These are phyloP conservation scores for Podaxis carcinomalis DNA, from an alignment of 768 basidiomycete genomes.

Conservation along the genomic window DNA sequence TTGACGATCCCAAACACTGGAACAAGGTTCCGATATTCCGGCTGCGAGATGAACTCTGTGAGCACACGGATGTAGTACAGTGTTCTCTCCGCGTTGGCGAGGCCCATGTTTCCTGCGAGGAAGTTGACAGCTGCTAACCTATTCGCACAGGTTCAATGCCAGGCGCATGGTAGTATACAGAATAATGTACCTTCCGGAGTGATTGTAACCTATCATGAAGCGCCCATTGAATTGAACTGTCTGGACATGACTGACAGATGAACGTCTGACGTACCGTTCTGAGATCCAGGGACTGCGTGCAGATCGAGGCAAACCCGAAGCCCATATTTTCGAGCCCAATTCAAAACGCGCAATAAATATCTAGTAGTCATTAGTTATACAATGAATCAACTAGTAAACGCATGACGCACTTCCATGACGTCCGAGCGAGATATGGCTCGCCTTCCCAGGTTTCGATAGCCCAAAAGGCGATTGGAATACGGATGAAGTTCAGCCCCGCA, in stretches of 20 bases:
- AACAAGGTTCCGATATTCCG: slow-evolving; percentile 46
- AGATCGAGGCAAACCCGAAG: slow-evolving; percentile 80
- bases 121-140: slow-evolving; percentile 53
- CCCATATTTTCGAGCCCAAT: slow-evolving; percentile 89
- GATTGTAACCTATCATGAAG: slow-evolving; percentile 41
- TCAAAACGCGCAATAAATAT: slow-evolving; percentile 70
- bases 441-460: slow-evolving; percentile 70
- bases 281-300: slow-evolving; percentile 75
- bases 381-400: neutral
- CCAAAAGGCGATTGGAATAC: slow-evolving; percentile 83
- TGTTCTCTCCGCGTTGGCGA: slow-evolving; percentile 80
- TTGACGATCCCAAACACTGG: slow-evolving; percentile 62
- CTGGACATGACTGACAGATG: neutral
- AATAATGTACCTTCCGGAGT: slow-evolving; percentile 45
- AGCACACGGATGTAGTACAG: slow-evolving; percentile 72
- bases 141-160: neutral
- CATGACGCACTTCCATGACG: slow-evolving; percentile 63
- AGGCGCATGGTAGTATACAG: neutral
- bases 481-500: slow-evolving; percentile 82
- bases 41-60: slow-evolving; percentile 78
- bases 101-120: slow-evolving; percentile 70
- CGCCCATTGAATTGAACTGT: neutral
- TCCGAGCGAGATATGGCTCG: slow-evolving; percentile 73
- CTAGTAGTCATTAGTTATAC: slow-evolving; percentile 22
- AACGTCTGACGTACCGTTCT: slow-evolving; percentile 47